Evolutionary conservation across 148 eudicot genomes (phyloP).

Genomic region (Rhododendron simsii): DNA sequence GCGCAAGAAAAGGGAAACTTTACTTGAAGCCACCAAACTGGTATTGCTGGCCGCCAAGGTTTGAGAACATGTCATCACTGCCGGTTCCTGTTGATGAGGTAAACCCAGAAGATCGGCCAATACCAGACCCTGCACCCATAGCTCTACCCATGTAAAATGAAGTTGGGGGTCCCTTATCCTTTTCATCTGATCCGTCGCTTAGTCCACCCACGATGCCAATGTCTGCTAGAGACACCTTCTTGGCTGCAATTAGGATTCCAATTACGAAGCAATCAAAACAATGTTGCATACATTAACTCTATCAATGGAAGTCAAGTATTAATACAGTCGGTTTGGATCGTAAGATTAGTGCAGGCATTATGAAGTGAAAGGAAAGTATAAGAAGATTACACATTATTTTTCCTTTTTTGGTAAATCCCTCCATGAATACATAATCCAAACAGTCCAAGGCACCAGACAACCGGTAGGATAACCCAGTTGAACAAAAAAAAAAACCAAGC

Average conservation of each 20-base stretch:
- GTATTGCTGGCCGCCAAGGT: slow-evolving; percentile 36
- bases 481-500: not conserved
- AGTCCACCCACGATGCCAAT: slow-evolving; percentile 79
- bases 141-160: slow-evolving; percentile 71
- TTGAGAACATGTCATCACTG: slow-evolving; percentile 52
- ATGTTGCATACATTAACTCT: not conserved
- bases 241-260: slow-evolving; percentile 51
- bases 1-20: not conserved
- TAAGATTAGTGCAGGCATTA: not conserved
- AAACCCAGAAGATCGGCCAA: slow-evolving; percentile 42
- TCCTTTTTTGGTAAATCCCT: not conserved
- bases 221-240: slow-evolving; percentile 77
- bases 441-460: not conserved
- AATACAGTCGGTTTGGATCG: not conserved
- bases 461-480: not conserved
- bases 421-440: not conserved
- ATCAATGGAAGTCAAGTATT: not conserved
- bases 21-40: slow-evolving; percentile 48
- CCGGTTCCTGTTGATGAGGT: slow-evolving; percentile 32
- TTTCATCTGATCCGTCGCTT: slow-evolving; percentile 57
- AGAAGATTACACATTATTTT: not conserved
- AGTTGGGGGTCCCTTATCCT: slow-evolving; percentile 55
- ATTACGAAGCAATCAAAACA: not conserved
- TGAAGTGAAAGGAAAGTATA: not conserved
- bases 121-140: slow-evolving; percentile 62